These are phyloP conservation scores for Aspergillus floridensis DNA, from an alignment of 2,329 filamentous ascomycete genomes.

Conservation along the genomic window DNA sequence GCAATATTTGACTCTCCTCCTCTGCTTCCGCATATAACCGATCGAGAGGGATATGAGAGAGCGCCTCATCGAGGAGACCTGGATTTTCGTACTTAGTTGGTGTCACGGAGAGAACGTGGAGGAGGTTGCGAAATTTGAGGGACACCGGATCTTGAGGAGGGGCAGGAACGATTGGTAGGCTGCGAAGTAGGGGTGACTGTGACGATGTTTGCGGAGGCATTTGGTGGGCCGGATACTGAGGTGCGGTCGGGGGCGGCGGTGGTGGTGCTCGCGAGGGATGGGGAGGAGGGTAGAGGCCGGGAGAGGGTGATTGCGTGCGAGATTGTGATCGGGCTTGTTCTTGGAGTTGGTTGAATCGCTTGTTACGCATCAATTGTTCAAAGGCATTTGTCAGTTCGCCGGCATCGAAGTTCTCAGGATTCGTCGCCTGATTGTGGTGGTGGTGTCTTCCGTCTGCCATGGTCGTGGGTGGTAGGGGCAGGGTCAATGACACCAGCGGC, in stretches of 20 bases:
- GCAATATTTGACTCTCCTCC: conserved; percentile 83
- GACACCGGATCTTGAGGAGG: conserved; percentile 70
- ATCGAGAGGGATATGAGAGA: conserved; percentile 82
- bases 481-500: conserved; percentile 27
- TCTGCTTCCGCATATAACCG: conserved; percentile 91
- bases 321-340: conserved; percentile 59
- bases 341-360: conserved; percentile 80
- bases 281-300: conserved; percentile 21
- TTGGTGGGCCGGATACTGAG: conserved; percentile 16
- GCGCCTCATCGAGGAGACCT: conserved; percentile 84
- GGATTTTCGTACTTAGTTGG: conserved; percentile 96
- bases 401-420: conserved; percentile 62
- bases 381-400: conserved; percentile 78
- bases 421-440: conserved; percentile 29
- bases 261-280: conserved; percentile 38
- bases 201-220: conserved; percentile 25
- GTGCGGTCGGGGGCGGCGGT: conserved; percentile 33
- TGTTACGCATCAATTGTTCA: conserved; percentile 80
- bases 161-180: conserved; percentile 69
- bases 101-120: conserved; percentile 81
- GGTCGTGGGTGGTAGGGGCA: conserved; percentile 23
- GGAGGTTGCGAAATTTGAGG: conserved; percentile 74
- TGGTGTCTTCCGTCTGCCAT: conserved; percentile 40
- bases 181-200: conserved; percentile 46
- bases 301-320: conserved; percentile 57